phyloP scores from a whole-genome alignment of 495 filamentous ascomycete genomes.

The Cairneyella variabilis region DNA sequence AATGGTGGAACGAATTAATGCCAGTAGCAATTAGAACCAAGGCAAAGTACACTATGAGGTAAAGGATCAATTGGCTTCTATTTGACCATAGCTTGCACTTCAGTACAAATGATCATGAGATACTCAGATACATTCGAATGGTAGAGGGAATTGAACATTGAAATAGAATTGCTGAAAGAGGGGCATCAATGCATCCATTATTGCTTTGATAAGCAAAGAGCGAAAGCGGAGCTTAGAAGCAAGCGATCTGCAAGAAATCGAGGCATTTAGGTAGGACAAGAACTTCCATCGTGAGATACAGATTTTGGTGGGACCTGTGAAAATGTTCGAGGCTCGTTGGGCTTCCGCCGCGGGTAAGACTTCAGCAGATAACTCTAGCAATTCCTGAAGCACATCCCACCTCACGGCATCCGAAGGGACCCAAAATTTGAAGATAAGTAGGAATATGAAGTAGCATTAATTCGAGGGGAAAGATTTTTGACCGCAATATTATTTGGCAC shows the following conservation, averaged over 20 bases:
- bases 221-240: constrained; percentile 1
- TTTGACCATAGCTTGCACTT: too few species aligned
- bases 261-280: background rate
- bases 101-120: too few species aligned
- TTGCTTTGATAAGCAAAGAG: background rate
- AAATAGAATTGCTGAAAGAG: constrained; percentile 4
- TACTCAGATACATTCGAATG: background rate
- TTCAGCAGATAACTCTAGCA: background rate
- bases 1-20: constrained; percentile 10
- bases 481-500: too few species aligned
- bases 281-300: background rate
- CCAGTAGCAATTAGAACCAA: too few species aligned
- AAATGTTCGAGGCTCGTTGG: background rate
- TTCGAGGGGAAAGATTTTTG: too few species aligned
- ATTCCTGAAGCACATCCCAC: too few species aligned
- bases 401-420: too few species aligned
- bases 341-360: background rate
- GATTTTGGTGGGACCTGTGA: background rate
- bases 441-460: background rate
- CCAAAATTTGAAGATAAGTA: background rate
- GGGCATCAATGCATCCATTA: background rate
- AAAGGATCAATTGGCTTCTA: too few species aligned
- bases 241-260: constrained; percentile 5
- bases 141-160: background rate
- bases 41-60: too few species aligned